Conservation (phyloP, 2,329 filamentous ascomycete genomes). For the Diplocarpon mali region DNA sequence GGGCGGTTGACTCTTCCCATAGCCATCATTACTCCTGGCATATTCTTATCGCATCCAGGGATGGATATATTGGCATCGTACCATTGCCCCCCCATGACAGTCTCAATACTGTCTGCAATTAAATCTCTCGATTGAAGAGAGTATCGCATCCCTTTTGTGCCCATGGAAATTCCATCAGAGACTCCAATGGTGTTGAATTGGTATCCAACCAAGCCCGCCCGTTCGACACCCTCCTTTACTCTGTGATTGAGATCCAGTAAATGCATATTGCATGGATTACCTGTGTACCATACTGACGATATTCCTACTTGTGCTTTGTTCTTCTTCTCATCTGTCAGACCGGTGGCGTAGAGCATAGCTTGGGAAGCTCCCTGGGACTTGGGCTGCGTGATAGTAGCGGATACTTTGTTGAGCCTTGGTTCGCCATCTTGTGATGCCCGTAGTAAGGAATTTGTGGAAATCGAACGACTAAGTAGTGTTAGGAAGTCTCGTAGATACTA, state of each 20-base stretch:
- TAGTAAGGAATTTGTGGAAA: slow-evolving; percentile 23
- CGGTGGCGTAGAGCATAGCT: slow-evolving; percentile 97
- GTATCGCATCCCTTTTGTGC: slow-evolving; percentile 93
- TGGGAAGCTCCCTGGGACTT: slow-evolving; percentile 98
- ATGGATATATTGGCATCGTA: slow-evolving; percentile 97
- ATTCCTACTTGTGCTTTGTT: slow-evolving; percentile 96
- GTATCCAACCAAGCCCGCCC: slow-evolving; percentile 78
- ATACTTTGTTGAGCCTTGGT: slow-evolving; percentile 67
- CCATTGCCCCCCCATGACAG: slow-evolving; percentile 97
- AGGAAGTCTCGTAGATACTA: slow-evolving; percentile 6
- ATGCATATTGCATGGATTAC: slow-evolving; percentile 99
- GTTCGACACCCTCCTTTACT: slow-evolving; percentile 52
- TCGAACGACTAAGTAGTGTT: slow-evolving; percentile 20
- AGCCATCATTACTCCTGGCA: slow-evolving; percentile 85
- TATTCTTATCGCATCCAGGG: slow-evolving; percentile 98
- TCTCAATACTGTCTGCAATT: slow-evolving; percentile 97
- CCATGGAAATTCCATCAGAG: slow-evolving; percentile 96
- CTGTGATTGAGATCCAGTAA: slow-evolving; percentile 59
- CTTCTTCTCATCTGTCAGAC: slow-evolving; percentile 76
- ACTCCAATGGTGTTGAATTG: slow-evolving; percentile 99
- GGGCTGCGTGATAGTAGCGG: slow-evolving; percentile 79
- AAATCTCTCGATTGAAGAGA: slow-evolving; percentile 90
- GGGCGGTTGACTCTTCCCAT: slow-evolving; percentile 94
- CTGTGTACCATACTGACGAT: slow-evolving; percentile 94
- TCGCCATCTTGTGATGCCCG: slow-evolving; percentile 24